Evolutionary conservation across 805 yeast genomes (phyloP).

Genomic region (Candida taoyuanica): DNA sequence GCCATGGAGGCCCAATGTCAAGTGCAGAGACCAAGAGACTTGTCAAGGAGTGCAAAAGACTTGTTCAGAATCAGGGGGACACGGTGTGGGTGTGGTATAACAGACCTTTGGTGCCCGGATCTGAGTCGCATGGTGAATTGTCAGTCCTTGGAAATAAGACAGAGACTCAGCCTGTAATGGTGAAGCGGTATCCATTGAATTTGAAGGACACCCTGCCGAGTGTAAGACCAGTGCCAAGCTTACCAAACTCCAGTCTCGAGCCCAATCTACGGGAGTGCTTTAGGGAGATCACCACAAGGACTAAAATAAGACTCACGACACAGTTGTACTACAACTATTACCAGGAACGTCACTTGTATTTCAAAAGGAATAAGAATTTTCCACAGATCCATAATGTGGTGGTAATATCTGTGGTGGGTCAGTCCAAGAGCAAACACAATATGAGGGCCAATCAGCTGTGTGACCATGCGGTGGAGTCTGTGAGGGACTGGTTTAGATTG

Average conservation of each 20-base stretch:
- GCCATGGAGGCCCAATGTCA: conserved; percentile 12
- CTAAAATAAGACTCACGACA: conserved; percentile 32
- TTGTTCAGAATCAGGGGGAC: conserved; percentile 15
- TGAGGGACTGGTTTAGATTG: conserved; percentile 25
- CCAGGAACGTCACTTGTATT: conserved; percentile 33
- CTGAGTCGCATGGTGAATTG: conserved; percentile 17
- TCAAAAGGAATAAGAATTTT: conserved; percentile 24
- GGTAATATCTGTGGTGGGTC: conserved; percentile 31
- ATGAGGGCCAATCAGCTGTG: conserved; percentile 20
- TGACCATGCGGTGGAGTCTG: conserved; percentile 25
- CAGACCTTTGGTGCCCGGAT: conserved; percentile 8
- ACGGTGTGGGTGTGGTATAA: conserved; percentile 27
- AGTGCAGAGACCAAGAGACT: conserved; percentile 18
- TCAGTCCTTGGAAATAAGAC: conserved; percentile 21
- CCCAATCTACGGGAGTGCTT: conserved; percentile 22
- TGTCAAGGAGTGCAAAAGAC: conserved; percentile 19
- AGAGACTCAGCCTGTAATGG: conserved; percentile 19
- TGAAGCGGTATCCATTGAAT: conserved; percentile 19
- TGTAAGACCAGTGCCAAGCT: background rate
- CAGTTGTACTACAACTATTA: conserved; percentile 35
- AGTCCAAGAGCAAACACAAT: conserved; percentile 21
- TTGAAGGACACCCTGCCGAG: too few species aligned
- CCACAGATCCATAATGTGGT: conserved; percentile 24
- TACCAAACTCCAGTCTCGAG: conserved; percentile 10
- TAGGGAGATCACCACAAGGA: conserved; percentile 30